Conservation (phyloP, 1,139 yeast genomes). For the Hansenula lynferdii region DNA sequence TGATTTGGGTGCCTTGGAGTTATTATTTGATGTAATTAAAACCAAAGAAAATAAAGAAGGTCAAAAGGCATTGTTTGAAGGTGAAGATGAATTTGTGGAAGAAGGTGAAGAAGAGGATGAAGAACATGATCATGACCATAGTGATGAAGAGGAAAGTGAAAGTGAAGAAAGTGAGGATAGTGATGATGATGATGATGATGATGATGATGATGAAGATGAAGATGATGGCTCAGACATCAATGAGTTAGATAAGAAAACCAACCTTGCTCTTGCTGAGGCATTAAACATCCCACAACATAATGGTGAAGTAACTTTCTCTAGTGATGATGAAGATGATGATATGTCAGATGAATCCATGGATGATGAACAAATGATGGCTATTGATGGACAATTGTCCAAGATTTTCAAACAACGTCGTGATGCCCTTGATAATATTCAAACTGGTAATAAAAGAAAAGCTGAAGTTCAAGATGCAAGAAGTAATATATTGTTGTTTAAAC, state of each 20-base stretch:
- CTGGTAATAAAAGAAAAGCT: constrained; percentile 64
- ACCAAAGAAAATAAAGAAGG: constrained; percentile 84
- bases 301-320: constrained; percentile 28
- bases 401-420: constrained; percentile 81
- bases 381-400: constrained; percentile 78
- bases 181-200: constrained; percentile 29
- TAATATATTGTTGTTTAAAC: constrained; percentile 74
- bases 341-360: constrained; percentile 83
- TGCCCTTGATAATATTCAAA: constrained; percentile 43
- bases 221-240: constrained; percentile 29
- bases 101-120: constrained; percentile 35
- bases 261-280: constrained; percentile 72
- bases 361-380: constrained; percentile 96
- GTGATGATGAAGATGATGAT: constrained; percentile 40
- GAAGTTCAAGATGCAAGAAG: constrained; percentile 76
- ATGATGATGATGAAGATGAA: constrained; percentile 27
- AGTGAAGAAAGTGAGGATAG: constrained; percentile 25
- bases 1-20: constrained; percentile 45
- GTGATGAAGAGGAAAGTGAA: constrained; percentile 31
- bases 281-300: constrained; percentile 58
- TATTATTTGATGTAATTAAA: constrained; percentile 61
- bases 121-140: constrained; percentile 22
- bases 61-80: constrained; percentile 70
- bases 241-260: constrained; percentile 65
- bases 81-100: constrained; percentile 44